Percentiles rank a stretch among this genome's conserved stretches.
These are phyloP conservation scores for Fusarium equiseti DNA, from an alignment of 2,329 filamentous ascomycete genomes.

Conservation along the genomic window DNA sequence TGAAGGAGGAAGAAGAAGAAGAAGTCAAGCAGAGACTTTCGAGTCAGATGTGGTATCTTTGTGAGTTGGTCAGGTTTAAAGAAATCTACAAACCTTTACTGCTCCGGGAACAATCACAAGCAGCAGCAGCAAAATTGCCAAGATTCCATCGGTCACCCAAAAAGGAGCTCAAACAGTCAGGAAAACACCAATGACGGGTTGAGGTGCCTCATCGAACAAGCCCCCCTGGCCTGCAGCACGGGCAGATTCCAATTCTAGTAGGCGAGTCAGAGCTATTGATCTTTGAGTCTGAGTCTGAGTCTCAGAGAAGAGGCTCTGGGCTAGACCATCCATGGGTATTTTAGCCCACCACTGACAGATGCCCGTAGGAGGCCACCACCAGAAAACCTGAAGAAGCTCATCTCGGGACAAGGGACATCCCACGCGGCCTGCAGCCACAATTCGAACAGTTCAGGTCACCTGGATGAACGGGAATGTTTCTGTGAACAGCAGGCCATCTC, in stretches of 20 bases:
- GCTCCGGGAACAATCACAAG: not conserved
- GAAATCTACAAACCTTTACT: not conserved
- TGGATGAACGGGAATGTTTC: not conserved
- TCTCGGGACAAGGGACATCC: conserved; percentile 23
- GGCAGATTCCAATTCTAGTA: conserved; percentile 19
- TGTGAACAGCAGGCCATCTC: not conserved
- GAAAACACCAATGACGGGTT: conserved; percentile 6
- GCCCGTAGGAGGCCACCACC: not conserved
- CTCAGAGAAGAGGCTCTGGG: not conserved
- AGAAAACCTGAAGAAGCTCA: conserved; percentile 20
- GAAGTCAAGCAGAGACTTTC: not conserved
- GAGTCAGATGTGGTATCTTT: not conserved
- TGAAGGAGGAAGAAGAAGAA: not conserved
- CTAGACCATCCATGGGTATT: conserved; percentile 23
- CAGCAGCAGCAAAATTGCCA: not conserved
- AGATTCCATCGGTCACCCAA: conserved; percentile 24
- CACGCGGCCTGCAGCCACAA: conserved; percentile 16
- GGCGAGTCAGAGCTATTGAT: conserved; percentile 21
- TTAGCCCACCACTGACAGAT: conserved; percentile 28
- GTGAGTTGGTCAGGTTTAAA: not conserved
- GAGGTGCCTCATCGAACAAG: not conserved
- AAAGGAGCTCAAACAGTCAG: conserved; percentile 6
- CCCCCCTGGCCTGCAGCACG: conserved; percentile 3
- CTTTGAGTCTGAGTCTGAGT: not conserved
- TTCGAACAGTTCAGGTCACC: conserved; percentile 2